Percentiles rank a stretch among this genome's conserved stretches.
phyloP scores from a whole-genome alignment of 139 green algal genomes.

The Asterochloris erici region DNA sequence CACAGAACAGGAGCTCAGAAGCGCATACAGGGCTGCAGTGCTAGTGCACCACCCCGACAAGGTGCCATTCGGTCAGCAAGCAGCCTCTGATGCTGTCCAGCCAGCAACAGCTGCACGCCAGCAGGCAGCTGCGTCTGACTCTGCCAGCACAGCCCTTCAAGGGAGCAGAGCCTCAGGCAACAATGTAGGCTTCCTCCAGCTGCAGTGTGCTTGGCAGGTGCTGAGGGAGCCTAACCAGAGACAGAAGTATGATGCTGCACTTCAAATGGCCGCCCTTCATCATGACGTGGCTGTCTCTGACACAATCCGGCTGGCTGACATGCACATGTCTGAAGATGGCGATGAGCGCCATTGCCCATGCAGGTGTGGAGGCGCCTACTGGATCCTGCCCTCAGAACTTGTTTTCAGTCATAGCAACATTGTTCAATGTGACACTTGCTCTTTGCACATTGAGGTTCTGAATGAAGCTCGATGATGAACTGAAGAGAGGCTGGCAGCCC shows the following conservation, averaged over 20 bases:
- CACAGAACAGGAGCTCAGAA: constrained; percentile 1
- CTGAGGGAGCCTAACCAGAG: constrained; percentile 5
- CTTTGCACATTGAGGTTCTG: background rate
- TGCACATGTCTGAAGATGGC: background rate
- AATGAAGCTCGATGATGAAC: background rate
- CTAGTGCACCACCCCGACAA: constrained; percentile 21
- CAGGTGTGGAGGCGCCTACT: constrained; percentile 16
- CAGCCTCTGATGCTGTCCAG: background rate
- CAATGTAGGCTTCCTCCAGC: background rate
- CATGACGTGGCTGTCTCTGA: background rate
- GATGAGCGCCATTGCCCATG: constrained; percentile 3
- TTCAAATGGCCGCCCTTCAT: background rate
- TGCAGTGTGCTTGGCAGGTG: background rate
- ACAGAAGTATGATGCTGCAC: constrained; percentile 5
- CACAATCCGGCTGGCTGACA: background rate
- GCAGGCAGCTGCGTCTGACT: background rate
- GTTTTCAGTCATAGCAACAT: background rate
- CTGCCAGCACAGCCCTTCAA: background rate
- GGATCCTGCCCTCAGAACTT: background rate
- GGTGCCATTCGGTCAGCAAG: background rate
- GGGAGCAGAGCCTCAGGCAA: too few relatives aligned
- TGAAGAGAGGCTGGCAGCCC: too few relatives aligned
- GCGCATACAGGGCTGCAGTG: constrained; percentile 8
- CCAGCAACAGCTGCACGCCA: background rate
- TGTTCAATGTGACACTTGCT: constrained; percentile 19